Evolutionary conservation across 1,139 yeast genomes (phyloP), one percentile per base, ranked within the genome.

Genomic region (Debaryomycetaceae sp.): DNA sequence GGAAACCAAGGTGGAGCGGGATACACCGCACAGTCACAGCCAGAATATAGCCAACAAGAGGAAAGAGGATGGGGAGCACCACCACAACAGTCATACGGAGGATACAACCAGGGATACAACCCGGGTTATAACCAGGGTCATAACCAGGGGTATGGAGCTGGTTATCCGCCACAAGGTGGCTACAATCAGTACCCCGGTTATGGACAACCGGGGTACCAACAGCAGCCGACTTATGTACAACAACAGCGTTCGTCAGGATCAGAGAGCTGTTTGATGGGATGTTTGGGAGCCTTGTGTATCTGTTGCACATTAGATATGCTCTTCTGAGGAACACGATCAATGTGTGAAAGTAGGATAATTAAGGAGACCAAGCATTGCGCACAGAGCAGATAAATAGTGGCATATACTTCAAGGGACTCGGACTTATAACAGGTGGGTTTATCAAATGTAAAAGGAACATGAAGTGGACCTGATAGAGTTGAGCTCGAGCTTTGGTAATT

Each of bases 261-360:
- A 34, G 71, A 68, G 36, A 77, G 73, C 41, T 83, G 88, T 61
- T 70, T 82, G 54, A 72, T 79, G 62, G 89, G 80, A 4, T 83
- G 89, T 65, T 67, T 83, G 51, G 88, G 82, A 22, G 88, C 87
- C 8, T 50, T 82, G 61, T 83, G 91, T 77, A 53, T 83, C 48
- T 84, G 92, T 59, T 83, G 87, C 63, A 79, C 89, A 5, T 65
- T 83, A 51, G 89, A 83, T 56, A 77, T 82, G 55, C 52, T 83
- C 26, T 79, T 83, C 59, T 83, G 68, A 35, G 13, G 5, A 22
- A n/a, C n/a, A n/a, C n/a, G n/a, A n/a, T n/a, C n/a, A n/a, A n/a
- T n/a, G 29, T n/a, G 8, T n/a, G 29, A 24, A 24, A n/a, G n/a
- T 8, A 24, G 29, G 29, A 24, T 9, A 8, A 24, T 8, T 9